These are phyloP conservation scores for Rhytidiadelphus loreus DNA, from an alignment of 225 moss, liverwort and hornwort species.

Conservation along the genomic window DNA sequence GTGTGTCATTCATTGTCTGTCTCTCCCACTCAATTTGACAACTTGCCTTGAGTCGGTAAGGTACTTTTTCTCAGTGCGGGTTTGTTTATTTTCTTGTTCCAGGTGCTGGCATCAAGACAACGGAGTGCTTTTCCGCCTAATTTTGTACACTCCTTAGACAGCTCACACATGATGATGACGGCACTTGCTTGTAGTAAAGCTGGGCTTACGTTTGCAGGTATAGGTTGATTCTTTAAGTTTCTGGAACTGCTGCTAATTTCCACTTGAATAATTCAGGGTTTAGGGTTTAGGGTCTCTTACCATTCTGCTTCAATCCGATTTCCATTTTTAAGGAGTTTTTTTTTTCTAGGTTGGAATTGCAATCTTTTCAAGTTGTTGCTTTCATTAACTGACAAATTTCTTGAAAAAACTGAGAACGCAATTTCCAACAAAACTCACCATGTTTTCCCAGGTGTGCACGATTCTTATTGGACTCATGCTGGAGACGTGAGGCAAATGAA, in stretches of 20 bases:
- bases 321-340: background rate
- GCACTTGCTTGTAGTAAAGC: conserved; percentile 56
- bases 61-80: background rate
- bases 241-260: background rate
- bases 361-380: background rate
- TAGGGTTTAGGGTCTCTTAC: background rate
- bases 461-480: conserved; percentile 90
- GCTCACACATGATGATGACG: conserved; percentile 99
- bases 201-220: conserved; percentile 69
- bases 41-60: background rate
- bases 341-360: background rate
- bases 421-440: background rate
- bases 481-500: conserved; percentile 70
- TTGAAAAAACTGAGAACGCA: background rate
- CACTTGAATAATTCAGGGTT: background rate
- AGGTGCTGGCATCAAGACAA: conserved; percentile 68
- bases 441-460: conserved; percentile 64
- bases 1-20: background rate
- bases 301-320: background rate
- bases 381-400: background rate
- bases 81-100: background rate
- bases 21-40: background rate
- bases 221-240: background rate
- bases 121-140: conserved; percentile 91
- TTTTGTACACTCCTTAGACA: conserved; percentile 92